Evolutionary conservation across 805 yeast species (phyloP).

Genomic region (Alloascoidea hylecoeti): DNA sequence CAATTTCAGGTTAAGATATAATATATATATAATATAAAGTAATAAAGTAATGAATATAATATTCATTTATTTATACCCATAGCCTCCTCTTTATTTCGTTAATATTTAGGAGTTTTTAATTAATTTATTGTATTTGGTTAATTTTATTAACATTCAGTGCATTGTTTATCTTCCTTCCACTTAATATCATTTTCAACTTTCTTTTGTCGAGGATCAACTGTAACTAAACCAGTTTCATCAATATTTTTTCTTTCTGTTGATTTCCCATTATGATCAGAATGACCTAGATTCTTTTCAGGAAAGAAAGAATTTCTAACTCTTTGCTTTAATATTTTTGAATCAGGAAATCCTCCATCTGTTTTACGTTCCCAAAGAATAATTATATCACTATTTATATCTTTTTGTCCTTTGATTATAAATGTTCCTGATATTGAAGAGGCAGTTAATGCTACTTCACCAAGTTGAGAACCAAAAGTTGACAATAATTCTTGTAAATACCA

Average conservation of each 20-base stretch:
- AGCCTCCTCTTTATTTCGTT: too few species aligned
- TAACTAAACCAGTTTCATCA: background rate
- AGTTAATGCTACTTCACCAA: conserved; percentile 39
- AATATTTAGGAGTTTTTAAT: too few species aligned
- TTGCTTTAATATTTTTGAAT: conserved; percentile 64
- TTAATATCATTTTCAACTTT: conserved; percentile 16
- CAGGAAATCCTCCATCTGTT: conserved; percentile 67
- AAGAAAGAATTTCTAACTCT: conserved; percentile 43
- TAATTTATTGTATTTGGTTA: too few species aligned
- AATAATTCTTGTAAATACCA: conserved; percentile 81
- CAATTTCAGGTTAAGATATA: too few species aligned
- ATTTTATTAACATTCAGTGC: too few species aligned
- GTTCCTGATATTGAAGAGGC: conserved; percentile 36
- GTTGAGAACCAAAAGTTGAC: conserved; percentile 55
- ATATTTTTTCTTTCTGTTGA: conserved; percentile 1
- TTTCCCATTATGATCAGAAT: conserved; percentile 32
- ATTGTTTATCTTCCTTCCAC: too few species aligned
- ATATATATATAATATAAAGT: too few species aligned
- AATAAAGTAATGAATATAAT: too few species aligned
- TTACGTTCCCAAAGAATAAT: conserved; percentile 47
- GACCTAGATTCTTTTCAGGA: conserved; percentile 46
- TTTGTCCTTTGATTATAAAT: conserved; percentile 42
- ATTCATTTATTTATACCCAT: too few species aligned
- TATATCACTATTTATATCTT: conserved; percentile 16
- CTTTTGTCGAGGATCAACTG: conserved; percentile 9